phyloP scores from a whole-genome alignment of 495 filamentous ascomycete genomes.

The Xylaria sp. region DNA sequence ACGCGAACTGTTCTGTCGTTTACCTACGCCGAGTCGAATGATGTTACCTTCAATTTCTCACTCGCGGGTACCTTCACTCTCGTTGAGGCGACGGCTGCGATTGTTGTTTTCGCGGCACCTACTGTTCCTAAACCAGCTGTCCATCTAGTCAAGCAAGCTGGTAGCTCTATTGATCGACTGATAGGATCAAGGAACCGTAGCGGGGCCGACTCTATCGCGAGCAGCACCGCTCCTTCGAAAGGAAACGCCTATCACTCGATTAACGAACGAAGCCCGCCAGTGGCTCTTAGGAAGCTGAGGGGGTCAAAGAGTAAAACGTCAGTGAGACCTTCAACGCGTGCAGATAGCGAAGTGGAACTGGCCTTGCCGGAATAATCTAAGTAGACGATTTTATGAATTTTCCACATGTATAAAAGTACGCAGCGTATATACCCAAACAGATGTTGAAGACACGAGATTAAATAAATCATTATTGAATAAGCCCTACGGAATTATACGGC shows the following conservation, averaged over 20 bases:
- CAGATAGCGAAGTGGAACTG: constrained; percentile 2
- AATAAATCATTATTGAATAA: neutral
- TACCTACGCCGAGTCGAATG: constrained; percentile 18
- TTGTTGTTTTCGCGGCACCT: constrained; percentile 27
- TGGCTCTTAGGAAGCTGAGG: constrained; percentile 15
- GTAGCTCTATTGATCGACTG: constrained; percentile 5
- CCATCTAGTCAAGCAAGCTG: constrained; percentile 3
- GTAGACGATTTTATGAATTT: neutral
- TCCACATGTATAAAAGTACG: neutral
- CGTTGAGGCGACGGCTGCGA: constrained; percentile 22
- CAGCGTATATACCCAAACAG: neutral
- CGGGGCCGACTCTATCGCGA: constrained; percentile 1
- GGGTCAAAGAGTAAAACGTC: neutral
- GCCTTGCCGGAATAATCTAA: neutral
- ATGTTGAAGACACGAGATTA: neutral
- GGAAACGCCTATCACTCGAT: constrained; percentile 4
- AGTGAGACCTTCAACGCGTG: neutral
- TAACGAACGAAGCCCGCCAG: neutral
- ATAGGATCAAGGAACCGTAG: constrained; percentile 1
- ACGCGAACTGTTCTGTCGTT: constrained; percentile 9
- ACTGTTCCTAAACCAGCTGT: constrained; percentile 17
- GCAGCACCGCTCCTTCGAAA: neutral
- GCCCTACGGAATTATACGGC: neutral
- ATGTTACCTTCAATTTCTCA: constrained; percentile 27
- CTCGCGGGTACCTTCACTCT: constrained; percentile 6